phyloP scores from a whole-genome alignment of 768 basidiomycete species.

The Gymnopilus dilepis region DNA sequence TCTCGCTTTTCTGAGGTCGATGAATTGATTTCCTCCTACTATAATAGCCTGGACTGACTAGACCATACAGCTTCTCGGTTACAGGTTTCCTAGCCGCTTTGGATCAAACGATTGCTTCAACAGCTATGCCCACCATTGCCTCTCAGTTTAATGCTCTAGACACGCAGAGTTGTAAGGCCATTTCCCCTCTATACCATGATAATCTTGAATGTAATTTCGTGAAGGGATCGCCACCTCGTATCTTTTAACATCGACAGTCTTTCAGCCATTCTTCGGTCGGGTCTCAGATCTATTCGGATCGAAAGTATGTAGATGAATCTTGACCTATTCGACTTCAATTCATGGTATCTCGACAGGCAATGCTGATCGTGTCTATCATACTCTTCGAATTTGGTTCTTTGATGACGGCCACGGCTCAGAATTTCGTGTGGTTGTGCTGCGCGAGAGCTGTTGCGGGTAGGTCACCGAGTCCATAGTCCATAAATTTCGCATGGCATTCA shows the following conservation, averaged over 20 bases:
- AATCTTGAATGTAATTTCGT: background rate
- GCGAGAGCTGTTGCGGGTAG: background rate
- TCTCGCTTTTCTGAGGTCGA: background rate
- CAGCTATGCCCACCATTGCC: background rate
- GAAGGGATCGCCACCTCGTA: background rate
- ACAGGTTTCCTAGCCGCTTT: background rate
- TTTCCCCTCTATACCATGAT: background rate
- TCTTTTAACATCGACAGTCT: background rate
- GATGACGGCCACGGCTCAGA: background rate
- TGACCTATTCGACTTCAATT: background rate
- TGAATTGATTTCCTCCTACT: background rate
- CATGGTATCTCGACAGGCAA: background rate
- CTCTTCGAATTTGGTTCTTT: background rate
- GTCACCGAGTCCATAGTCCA: too few species aligned
- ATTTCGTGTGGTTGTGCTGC: background rate
- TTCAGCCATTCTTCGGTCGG: background rate
- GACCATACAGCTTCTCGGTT: background rate
- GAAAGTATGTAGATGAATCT: background rate
- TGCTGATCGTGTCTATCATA: background rate
- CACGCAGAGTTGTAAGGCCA: background rate
- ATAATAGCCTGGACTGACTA: background rate
- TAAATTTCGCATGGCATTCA: too few species aligned
- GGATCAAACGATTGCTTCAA: background rate
- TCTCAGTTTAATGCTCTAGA: background rate
- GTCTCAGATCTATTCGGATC: background rate